Evolutionary conservation across 768 basidiomycete species (phyloP), one percentile per base, ranked within the genome.

Genomic region (Boletus pseudo-olivaceus): DNA sequence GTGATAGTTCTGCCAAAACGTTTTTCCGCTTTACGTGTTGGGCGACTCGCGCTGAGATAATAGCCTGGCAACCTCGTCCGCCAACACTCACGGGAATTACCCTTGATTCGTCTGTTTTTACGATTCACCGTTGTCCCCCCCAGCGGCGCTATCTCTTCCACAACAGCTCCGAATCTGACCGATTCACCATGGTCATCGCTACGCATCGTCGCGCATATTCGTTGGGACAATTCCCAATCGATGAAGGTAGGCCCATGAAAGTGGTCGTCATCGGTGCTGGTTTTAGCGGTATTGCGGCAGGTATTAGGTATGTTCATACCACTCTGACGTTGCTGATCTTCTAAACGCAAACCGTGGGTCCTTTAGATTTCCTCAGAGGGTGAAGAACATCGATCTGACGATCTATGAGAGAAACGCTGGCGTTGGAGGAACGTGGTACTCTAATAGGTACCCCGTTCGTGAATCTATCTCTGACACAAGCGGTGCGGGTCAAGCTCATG

Each of bases 371-470:
- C 69, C 75, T 8, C 83, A 82, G 67, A 72, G 70, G 30, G 69
- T 85, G 12, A 73, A 74, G 43, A 84, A 85, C 56, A 54, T 85
- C 14, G 69, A 80, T 19, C 63, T 87, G 5, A 76, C 75, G 0
- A 78, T 85, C 15, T 86, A 84, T 62, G 85, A 87, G 51, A 80
- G 81, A 53, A 76, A 78, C 47, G 68, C 73, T n/a, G 79, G 77
- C 2, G 72, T 87, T 23, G 85, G 84, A 10, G 85, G 85, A 2
- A 79, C 82, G 3, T 87, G 85, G 85, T 79, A 72, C 58, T 67
- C 70, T 9, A 84, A 83, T 53, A 74, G 65, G 52, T 84, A 83
- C 62, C 81, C 82, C 5, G 80, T 57, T 57, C 54, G 55, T 80
- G 45, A 62, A 41, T 47, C 14, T 19, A 7, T 47, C 17, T 35